phyloP scores from a whole-genome alignment of 768 basidiomycete genomes.

The Hortiboletus flavorubellus region DNA sequence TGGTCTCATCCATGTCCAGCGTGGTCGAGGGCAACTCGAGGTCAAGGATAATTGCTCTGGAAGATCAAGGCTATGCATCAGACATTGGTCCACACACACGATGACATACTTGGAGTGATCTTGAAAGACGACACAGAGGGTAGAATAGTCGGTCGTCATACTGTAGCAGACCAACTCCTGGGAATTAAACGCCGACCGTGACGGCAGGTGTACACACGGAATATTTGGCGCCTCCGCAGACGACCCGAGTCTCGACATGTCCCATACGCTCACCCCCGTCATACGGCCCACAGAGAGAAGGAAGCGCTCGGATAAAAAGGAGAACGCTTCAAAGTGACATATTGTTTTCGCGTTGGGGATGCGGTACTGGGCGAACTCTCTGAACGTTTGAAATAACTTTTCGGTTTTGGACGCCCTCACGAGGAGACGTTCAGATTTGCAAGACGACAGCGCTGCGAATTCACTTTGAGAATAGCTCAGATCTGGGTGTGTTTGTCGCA shows the following conservation, averaged over 20 bases:
- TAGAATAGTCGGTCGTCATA: slow-evolving; percentile 10
- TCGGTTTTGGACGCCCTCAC: slow-evolving; percentile 4
- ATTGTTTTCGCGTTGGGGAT: background rate
- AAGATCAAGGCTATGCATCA: background rate
- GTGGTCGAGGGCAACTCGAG: background rate
- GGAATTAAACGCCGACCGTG: background rate
- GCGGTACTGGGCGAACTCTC: background rate
- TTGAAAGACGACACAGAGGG: slow-evolving; percentile 13
- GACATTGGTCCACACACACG: background rate
- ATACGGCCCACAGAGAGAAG: slow-evolving; percentile 6
- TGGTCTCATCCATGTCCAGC: background rate
- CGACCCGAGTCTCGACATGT: background rate
- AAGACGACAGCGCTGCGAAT: slow-evolving; percentile 1
- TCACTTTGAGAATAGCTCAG: slow-evolving; percentile 4
- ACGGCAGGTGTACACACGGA: slow-evolving; percentile 3
- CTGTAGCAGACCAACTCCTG: background rate
- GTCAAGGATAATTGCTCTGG: slow-evolving; percentile 8
- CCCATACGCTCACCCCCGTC: slow-evolving; percentile 15
- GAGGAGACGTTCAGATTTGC: slow-evolving; percentile 4
- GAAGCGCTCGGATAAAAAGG: slow-evolving; percentile 12
- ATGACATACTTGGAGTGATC: slow-evolving; percentile 5
- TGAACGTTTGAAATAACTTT: background rate
- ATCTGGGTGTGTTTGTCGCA: background rate
- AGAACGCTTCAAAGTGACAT: background rate
- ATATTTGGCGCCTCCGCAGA: background rate